phyloP scores from a whole-genome alignment of 2,329 filamentous ascomycete genomes.

The Eurotiales sp. region DNA sequence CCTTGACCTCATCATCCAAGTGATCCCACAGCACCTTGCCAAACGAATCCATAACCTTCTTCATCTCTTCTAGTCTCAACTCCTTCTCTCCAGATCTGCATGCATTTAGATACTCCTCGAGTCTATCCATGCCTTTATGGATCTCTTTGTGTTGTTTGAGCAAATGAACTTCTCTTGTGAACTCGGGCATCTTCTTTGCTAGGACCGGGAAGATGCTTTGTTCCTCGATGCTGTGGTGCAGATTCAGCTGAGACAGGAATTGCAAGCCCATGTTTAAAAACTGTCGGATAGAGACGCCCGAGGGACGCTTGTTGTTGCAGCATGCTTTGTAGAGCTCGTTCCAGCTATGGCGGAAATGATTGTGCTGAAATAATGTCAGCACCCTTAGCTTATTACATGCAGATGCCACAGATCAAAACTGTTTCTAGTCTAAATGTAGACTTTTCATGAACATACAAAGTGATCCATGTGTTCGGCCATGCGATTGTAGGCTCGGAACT shows the following conservation, averaged over 20 bases:
- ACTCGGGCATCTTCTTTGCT: constrained; percentile 74
- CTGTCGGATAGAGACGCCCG: constrained; percentile 61
- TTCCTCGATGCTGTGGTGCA: constrained; percentile 83
- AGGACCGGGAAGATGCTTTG: constrained; percentile 73
- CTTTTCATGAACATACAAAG: no score
- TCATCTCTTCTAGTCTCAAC: constrained; percentile 56
- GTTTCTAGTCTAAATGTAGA: no score
- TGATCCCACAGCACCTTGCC: constrained; percentile 76
- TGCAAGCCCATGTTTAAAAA: constrained; percentile 66
- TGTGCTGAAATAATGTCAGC: constrained; percentile 60
- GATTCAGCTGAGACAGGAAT: constrained; percentile 66
- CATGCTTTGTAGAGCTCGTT: constrained; percentile 66
- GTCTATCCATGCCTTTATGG: constrained; percentile 67
- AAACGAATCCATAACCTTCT: constrained; percentile 71
- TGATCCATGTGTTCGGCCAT: constrained; percentile 71
- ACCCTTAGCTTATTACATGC: no score
- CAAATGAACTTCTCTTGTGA: constrained; percentile 62
- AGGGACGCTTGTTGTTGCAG: constrained; percentile 55
- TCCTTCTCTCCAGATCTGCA: constrained; percentile 63
- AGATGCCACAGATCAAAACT: no score
- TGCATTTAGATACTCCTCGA: constrained; percentile 62
- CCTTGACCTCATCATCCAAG: constrained; percentile 76
- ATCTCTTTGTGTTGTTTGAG: constrained; percentile 74
- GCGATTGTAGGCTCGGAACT: constrained; percentile 69
- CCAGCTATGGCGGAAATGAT: constrained; percentile 73